phyloP scores from a whole-genome alignment of 768 basidiomycete species.

The Mycena polygramma region DNA sequence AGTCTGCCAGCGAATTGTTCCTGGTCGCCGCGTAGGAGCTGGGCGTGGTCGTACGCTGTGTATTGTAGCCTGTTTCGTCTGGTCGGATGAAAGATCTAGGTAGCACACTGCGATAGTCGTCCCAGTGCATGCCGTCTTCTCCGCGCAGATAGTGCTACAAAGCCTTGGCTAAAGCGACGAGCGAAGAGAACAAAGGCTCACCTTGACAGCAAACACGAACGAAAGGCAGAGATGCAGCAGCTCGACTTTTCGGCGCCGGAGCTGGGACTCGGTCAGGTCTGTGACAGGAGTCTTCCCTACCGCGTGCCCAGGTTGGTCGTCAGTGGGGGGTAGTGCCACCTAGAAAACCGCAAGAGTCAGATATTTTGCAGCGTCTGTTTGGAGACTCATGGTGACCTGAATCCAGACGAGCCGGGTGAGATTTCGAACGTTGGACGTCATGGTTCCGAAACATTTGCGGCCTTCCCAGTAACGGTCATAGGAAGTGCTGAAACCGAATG shows the following conservation, averaged over 20 bases:
- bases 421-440: conserved; percentile 83
- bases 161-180: conserved; percentile 16
- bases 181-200: background rate
- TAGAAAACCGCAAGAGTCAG: no score
- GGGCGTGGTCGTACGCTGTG: conserved; percentile 46
- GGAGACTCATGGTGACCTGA: conserved; percentile 54
- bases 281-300: conserved; percentile 68
- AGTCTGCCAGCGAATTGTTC: conserved; percentile 41
- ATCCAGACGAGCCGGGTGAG: conserved; percentile 86
- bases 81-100: conserved; percentile 70
- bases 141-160: conserved; percentile 83
- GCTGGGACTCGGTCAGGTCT: conserved; percentile 62
- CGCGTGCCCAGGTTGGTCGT: conserved; percentile 53
- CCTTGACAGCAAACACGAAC: conserved; percentile 80
- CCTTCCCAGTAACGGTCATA: conserved; percentile 94
- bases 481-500: conserved; percentile 67
- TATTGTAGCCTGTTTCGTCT: conserved; percentile 58
- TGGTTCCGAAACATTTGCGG: conserved; percentile 81
- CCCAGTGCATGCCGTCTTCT: conserved; percentile 80
- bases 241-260: conserved; percentile 77
- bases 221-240: conserved; percentile 75
- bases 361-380: no score
- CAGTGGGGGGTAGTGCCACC: conserved; percentile 66
- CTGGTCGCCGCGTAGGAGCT: conserved; percentile 59
- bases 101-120: conserved; percentile 76